Evolutionary conservation across 192 early-diverging fungal genomes (phyloP), one percentile per base, ranked within the genome.

Genomic region (Coemansia sp.): DNA sequence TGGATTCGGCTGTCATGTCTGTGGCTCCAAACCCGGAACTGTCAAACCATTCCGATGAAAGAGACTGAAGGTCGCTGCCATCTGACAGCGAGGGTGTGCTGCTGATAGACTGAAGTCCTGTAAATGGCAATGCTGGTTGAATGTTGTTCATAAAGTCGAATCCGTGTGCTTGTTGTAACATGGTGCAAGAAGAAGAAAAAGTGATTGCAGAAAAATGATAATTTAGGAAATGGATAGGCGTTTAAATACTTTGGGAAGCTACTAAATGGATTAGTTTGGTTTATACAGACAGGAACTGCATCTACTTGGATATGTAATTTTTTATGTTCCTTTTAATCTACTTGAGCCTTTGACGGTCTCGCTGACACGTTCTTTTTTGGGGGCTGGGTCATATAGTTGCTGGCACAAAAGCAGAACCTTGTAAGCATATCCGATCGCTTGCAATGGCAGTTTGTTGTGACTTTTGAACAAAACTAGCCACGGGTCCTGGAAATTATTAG

Each of bases 381-480:
- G 11, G 30, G 23, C 11, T 47, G 4, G 11, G 3, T 28, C 9
- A 21, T 28, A 28, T 23, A 28, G n/a, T 11, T 28, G 45, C 26
- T 47, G 23, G 23, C 45, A 14, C 21, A 47, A 18, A 21, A 31
- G 23, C 23, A 26, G 23, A 26, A 26, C 23, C 23, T 26, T 26
- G 26, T 14, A 14, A 14, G 45, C 21, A 30, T n/a, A 23, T 47
- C 23, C 45, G 45, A 47, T 47, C 45, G 23, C 12, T n/a, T 47
- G 45, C 45, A 47, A 47, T 47, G 45, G 11, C 21, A 6, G 26
- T 28, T n/a, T 12, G 11, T n/a, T 11, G 45, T 47, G 45, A 28
- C 45, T 47, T 47, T 47, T 28, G 21, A 7, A 6, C 45, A 47
- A 47, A 47, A 17, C 45, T n/a, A 15, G 45, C 45, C 45, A 47